A percentile compares a stretch with the other conserved stretches of the same genome.
phyloP scores from a whole-genome alignment of 371 early-diverging fungal species.

The Mucor mucedo region DNA sequence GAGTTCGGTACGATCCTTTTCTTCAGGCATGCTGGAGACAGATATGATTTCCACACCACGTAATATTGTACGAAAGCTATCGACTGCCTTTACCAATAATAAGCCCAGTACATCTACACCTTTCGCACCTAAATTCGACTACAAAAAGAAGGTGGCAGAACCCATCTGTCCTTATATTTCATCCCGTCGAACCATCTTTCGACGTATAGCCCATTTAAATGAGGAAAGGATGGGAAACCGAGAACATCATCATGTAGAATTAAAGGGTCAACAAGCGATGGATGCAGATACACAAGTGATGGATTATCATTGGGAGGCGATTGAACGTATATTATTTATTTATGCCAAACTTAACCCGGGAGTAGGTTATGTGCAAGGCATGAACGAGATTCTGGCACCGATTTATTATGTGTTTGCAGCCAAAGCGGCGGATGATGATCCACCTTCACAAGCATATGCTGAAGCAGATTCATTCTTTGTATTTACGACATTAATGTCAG shows the following conservation, averaged over 20 bases:
- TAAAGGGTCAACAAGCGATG: slow-evolving; percentile 13
- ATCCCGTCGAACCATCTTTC: slow-evolving; percentile 66
- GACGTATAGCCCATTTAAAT: slow-evolving; percentile 68
- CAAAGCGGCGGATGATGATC: slow-evolving; percentile 50
- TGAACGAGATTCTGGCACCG: slow-evolving; percentile 88
- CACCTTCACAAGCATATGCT: slow-evolving; percentile 69
- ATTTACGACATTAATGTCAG: slow-evolving; percentile 74
- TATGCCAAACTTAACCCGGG: slow-evolving; percentile 88
- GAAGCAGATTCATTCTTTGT: slow-evolving; percentile 89
- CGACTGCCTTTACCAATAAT: slow-evolving; percentile 41
- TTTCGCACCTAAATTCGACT: slow-evolving; percentile 16
- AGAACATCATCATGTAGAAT: slow-evolving; percentile 38
- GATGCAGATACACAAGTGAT: slow-evolving; percentile 36
- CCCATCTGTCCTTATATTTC: slow-evolving; percentile 63
- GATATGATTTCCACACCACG: slow-evolving; percentile 43
- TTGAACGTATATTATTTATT: slow-evolving; percentile 83
- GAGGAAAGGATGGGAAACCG: slow-evolving; percentile 56
- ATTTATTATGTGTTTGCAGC: slow-evolving; percentile 81
- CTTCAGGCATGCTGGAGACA: slow-evolving; percentile 36
- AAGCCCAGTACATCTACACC: not conserved
- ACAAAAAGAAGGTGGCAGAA: slow-evolving; percentile 24
- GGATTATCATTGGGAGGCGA: slow-evolving; percentile 85
- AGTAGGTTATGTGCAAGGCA: slow-evolving; percentile 89
- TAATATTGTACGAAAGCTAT: slow-evolving; percentile 52
- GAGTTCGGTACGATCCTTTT: slow-evolving; percentile 48